Evolutionary conservation across 2,329 filamentous ascomycete genomes (phyloP).

Genomic region (Xylaria hypoxylon): DNA sequence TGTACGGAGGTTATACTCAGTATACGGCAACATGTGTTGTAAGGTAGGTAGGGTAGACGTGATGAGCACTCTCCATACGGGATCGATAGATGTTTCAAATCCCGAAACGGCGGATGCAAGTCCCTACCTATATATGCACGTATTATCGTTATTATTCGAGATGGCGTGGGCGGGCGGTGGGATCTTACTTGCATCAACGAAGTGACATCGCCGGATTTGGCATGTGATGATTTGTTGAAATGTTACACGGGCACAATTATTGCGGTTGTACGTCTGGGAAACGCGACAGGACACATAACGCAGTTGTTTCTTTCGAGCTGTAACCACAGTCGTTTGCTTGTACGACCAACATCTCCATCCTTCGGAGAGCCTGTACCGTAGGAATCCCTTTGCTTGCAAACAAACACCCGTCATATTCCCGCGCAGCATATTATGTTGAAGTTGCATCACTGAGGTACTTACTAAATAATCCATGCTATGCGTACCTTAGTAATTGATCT

Average conservation of each 20-base stretch:
- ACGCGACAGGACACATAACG: conserved; percentile 7
- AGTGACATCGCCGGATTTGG: conserved; percentile 16
- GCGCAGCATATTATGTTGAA: not conserved
- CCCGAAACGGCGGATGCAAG: conserved; percentile 36
- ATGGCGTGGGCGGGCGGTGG: conserved; percentile 7
- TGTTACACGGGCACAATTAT: conserved; percentile 20
- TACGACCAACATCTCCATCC: conserved; percentile 19
- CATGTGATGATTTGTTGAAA: conserved; percentile 25
- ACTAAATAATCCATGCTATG: not conserved
- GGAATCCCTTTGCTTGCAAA: conserved; percentile 3
- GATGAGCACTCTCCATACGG: not conserved
- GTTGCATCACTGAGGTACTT: conserved; percentile 9
- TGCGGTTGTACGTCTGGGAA: conserved; percentile 1
- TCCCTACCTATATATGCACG: conserved; percentile 34
- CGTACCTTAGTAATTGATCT: not conserved
- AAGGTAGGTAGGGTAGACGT: conserved; percentile 4
- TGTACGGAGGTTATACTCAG: no score
- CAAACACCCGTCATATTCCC: conserved; percentile 11
- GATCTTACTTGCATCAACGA: conserved; percentile 36
- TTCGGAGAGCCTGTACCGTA: conserved; percentile 1
- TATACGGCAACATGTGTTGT: conserved; percentile 1
- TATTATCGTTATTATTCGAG: conserved; percentile 11
- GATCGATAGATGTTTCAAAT: conserved; percentile 31
- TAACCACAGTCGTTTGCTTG: conserved; percentile 6
- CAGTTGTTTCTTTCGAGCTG: conserved; percentile 9